phyloP scores from a whole-genome alignment of 2,329 filamentous ascomycete genomes.

The Pseudocercospora musae region DNA sequence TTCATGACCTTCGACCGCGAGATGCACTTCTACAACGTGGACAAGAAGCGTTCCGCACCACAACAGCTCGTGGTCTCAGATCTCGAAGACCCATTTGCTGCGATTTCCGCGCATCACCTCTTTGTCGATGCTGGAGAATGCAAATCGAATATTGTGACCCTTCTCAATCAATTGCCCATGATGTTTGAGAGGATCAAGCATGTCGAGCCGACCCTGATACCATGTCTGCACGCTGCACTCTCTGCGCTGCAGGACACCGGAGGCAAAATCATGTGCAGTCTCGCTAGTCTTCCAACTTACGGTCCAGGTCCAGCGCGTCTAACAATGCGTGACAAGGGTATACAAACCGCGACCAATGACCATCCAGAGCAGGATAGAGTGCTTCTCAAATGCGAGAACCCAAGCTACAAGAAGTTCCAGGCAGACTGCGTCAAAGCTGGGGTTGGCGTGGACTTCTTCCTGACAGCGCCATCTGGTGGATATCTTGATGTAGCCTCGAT shows the following conservation, averaged over 20 bases:
- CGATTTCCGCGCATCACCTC: slow-evolving; percentile 74
- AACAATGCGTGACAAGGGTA: slow-evolving; percentile 82
- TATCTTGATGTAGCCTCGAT: slow-evolving; percentile 93
- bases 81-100: slow-evolving; percentile 92
- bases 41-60: slow-evolving; percentile 72
- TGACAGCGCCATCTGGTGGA: slow-evolving; percentile 83
- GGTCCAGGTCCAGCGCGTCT: slow-evolving; percentile 85
- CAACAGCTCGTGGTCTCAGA: slow-evolving; percentile 99
- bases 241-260: slow-evolving; percentile 82
- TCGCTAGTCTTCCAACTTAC: slow-evolving; percentile 85
- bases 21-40: slow-evolving; percentile 96
- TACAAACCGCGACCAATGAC: slow-evolving; percentile 77
- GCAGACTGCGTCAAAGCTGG: slow-evolving; percentile 85
- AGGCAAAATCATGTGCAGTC: slow-evolving; percentile 85
- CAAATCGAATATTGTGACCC: slow-evolving; percentile 78
- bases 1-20: slow-evolving; percentile 97
- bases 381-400: slow-evolving; percentile 84
- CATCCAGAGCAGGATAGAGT: slow-evolving; percentile 84
- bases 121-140: slow-evolving; percentile 95
- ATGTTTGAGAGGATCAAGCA: slow-evolving; percentile 88
- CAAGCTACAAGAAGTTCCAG: slow-evolving; percentile 79
- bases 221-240: slow-evolving; percentile 77
- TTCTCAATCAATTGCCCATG: slow-evolving; percentile 76
- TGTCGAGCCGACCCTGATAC: slow-evolving; percentile 82
- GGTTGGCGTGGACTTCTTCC: slow-evolving; percentile 89